phyloP scores from a whole-genome alignment of 2,329 filamentous ascomycete genomes.

The Colletotrichum higginsianum region DNA sequence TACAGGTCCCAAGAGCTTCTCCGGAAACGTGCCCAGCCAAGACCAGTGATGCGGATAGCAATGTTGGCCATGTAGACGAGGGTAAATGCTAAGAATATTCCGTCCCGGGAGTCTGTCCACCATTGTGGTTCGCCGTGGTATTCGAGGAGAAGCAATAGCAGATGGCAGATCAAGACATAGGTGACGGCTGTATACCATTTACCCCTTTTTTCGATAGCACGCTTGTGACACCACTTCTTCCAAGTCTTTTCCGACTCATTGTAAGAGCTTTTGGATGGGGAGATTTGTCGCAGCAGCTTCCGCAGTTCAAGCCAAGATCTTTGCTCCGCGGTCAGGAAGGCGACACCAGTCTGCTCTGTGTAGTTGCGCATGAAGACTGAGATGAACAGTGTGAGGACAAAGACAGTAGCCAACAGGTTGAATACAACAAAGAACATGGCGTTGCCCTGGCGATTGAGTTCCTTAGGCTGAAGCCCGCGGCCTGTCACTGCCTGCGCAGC shows the following conservation, averaged over 20 bases:
- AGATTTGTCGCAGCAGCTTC: conserved; percentile 92
- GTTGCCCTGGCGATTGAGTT: conserved; percentile 82
- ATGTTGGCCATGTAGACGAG: conserved; percentile 88
- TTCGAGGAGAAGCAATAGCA: conserved; percentile 87
- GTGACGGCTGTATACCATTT: conserved; percentile 92
- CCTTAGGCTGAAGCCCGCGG: conserved; percentile 78
- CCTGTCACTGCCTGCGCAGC: conserved; percentile 86
- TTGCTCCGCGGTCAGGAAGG: conserved; percentile 95
- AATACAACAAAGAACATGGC: conserved; percentile 96
- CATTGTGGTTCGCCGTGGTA: conserved; percentile 81
- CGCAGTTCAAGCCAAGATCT: conserved; percentile 96
- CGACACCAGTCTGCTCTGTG: conserved; percentile 97
- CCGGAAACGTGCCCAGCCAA: conserved; percentile 93
- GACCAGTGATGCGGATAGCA: conserved; percentile 84
- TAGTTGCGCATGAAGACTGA: conserved; percentile 99
- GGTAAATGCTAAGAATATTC: conserved; percentile 85
- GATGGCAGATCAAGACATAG: conserved; percentile 82
- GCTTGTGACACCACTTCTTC: conserved; percentile 95
- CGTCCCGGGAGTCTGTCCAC: conserved; percentile 82
- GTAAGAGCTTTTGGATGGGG: conserved; percentile 92
- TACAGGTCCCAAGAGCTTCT: conserved; percentile 97
- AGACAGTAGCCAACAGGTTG: conserved; percentile 96
- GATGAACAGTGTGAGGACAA: conserved; percentile 96
- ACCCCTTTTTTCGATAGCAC: conserved; percentile 94
- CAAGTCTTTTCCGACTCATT: conserved; percentile 82